These are phyloP conservation scores for Ochromonadaceae sp. DNA, from an alignment of 352 stramenopile genomes.

Conservation along the genomic window DNA sequence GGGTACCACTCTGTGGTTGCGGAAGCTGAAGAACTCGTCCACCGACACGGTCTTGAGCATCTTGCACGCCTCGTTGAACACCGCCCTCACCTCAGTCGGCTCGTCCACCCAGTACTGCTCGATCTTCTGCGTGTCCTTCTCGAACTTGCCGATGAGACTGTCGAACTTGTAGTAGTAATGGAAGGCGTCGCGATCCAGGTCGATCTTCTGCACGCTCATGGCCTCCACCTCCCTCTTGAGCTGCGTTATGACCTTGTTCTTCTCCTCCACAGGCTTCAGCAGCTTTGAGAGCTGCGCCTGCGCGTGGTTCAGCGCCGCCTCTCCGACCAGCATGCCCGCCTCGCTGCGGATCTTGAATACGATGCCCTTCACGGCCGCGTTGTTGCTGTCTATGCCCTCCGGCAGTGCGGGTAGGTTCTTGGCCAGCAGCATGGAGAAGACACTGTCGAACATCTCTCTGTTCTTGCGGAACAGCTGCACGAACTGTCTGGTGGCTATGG, in stretches of 20 bases:
- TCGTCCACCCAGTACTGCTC: slow-evolving; percentile 17
- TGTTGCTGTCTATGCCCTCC: slow-evolving; percentile 12
- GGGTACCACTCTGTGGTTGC: background rate
- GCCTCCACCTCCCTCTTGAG: slow-evolving; percentile 9
- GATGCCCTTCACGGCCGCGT: slow-evolving; percentile 3
- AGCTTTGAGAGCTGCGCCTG: background rate
- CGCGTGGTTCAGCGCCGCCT: background rate
- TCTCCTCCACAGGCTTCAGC: background rate
- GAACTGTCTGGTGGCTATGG: slow-evolving; percentile 12
- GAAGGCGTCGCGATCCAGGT: background rate
- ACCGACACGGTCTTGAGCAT: background rate
- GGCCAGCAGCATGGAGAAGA: slow-evolving; percentile 13
- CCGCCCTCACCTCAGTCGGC: background rate
- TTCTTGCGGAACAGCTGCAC: background rate
- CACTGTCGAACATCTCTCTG: slow-evolving; percentile 6
- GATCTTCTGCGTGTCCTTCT: slow-evolving; percentile 7
- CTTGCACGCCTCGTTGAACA: background rate
- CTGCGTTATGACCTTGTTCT: background rate
- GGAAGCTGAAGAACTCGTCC: slow-evolving; percentile 11
- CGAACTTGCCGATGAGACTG: background rate
- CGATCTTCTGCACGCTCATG: background rate
- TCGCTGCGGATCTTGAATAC: background rate
- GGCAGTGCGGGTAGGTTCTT: slow-evolving; percentile 3
- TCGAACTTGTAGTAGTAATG: slow-evolving; percentile 2
- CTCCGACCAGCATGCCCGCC: slow-evolving; percentile 4